A percentile compares a stretch with the other conserved stretches of the same genome.
These are phyloP conservation scores for Trichoderma sp. DNA, from an alignment of 2,329 filamentous ascomycete genomes.

Conservation along the genomic window DNA sequence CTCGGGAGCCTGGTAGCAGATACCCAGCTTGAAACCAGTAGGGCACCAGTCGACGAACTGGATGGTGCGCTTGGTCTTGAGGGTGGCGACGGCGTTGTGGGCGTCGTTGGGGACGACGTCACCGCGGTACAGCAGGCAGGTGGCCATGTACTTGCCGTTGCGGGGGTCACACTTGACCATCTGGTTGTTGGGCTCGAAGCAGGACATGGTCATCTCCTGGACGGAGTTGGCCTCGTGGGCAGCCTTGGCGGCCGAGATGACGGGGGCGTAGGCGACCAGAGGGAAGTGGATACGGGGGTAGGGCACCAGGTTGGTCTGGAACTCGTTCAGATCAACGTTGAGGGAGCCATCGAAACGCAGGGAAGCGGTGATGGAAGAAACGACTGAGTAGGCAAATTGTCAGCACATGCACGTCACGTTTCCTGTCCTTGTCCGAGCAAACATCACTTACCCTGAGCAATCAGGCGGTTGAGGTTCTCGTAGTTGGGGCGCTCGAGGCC, in stretches of 20 bases:
- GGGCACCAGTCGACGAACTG: slow-evolving; percentile 99
- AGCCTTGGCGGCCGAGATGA: slow-evolving; percentile 93
- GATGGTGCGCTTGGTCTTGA: slow-evolving; percentile 99
- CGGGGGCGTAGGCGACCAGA: slow-evolving; percentile 91
- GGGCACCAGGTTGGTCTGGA: slow-evolving; percentile 99
- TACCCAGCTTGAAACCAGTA: slow-evolving; percentile 99
- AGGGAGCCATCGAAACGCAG: slow-evolving; percentile 98
- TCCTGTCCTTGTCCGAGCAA: background rate
- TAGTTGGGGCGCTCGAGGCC: slow-evolving; percentile 97
- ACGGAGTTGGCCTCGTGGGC: slow-evolving; percentile 98
- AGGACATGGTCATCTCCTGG: slow-evolving; percentile 97
- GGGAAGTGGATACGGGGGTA: slow-evolving; percentile 99
- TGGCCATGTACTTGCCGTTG: slow-evolving; percentile 99
- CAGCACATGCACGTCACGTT: background rate
- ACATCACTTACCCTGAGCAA: slow-evolving; percentile 75
- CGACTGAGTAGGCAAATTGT: slow-evolving; percentile 59
- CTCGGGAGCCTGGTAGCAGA: slow-evolving; percentile 98
- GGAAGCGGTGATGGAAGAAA: slow-evolving; percentile 97
- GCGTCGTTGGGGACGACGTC: slow-evolving; percentile 97
- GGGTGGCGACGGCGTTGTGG: slow-evolving; percentile 86
- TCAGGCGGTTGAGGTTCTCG: slow-evolving; percentile 98
- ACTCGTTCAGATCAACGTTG: slow-evolving; percentile 99
- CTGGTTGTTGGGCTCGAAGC: slow-evolving; percentile 99
- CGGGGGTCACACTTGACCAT: slow-evolving; percentile 99
- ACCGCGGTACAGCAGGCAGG: slow-evolving; percentile 95